Conservation (phyloP, 2,329 filamentous ascomycete species). For the Tricladium varicosporioides region DNA sequence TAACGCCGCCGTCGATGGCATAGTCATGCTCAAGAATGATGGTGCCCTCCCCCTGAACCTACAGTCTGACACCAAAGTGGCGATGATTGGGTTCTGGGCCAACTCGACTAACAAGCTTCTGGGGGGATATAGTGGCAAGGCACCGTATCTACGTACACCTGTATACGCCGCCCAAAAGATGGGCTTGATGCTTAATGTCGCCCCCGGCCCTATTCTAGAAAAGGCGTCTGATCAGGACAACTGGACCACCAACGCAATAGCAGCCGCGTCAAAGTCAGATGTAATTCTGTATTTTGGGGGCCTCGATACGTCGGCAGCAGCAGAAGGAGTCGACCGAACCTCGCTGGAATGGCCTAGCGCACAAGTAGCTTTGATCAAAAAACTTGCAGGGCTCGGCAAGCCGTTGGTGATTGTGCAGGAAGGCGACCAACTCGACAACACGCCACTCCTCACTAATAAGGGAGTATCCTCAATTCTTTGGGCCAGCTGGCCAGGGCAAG, state of each 20-base stretch:
- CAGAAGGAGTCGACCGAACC: constrained; percentile 41
- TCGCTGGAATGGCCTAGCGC: constrained; percentile 49
- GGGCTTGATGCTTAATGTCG: constrained; percentile 24
- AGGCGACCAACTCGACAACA: constrained; percentile 51
- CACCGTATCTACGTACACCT: constrained; percentile 21
- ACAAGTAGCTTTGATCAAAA: constrained; percentile 50
- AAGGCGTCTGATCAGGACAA: constrained; percentile 33
- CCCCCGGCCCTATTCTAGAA: constrained; percentile 37
- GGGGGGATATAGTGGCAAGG: constrained; percentile 24
- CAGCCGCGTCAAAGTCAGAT: constrained; percentile 44
- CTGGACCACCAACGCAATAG: constrained; percentile 32
- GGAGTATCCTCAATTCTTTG: constrained; percentile 53
- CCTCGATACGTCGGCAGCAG: constrained; percentile 43
- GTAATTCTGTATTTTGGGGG: constrained; percentile 54
- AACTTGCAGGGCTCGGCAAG: constrained; percentile 45
- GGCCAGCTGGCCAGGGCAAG: constrained; percentile 59
- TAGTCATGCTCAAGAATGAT: constrained; percentile 29
- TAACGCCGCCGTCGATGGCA: constrained; percentile 25
- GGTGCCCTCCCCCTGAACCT: constrained; percentile 20
- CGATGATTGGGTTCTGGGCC: constrained; percentile 25
- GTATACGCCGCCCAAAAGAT: constrained; percentile 47
- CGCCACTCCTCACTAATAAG: constrained; percentile 44
- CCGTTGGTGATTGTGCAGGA: constrained; percentile 52
- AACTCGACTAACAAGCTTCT: constrained; percentile 27
- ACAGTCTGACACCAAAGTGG: constrained; percentile 12